Evolutionary conservation across 2,329 filamentous ascomycete genomes (phyloP), one percentile per base, ranked within the genome.

Genomic region (Fusarium nodosum): DNA sequence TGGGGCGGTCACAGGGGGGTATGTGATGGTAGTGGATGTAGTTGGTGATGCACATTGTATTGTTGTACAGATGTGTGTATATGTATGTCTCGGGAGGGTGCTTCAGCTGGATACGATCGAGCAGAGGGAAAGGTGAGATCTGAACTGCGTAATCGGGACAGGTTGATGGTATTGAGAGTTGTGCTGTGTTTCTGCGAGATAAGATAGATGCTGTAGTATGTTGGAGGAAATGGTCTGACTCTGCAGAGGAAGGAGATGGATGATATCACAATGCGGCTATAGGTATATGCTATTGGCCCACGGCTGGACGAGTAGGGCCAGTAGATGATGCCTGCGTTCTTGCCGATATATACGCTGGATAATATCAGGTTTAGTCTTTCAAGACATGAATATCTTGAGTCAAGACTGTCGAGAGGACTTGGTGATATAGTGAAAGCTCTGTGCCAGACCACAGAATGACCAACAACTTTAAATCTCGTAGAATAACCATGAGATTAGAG

Each of bases 11-110:
- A 69, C 83, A 86, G 8, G 83, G 81, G 26, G 78, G 73, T 31
- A 81, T 69, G 68, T 85, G 85, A 72, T 87, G 85, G 73, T 85
- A 81, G 71, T 87, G 84, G 42, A 85, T 77, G 70, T 83, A 83
- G 66, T 83, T 82, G 75, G 82, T 83, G 63, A 78, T 81, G 69
- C 85, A 87, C 85, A 87, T 87, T n/a, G 58, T 34, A 52, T 36
- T 47, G 68, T 74, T 41, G 59, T 54, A 73, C 57, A 61, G 26
- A 57, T 57, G 62, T 55, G 48, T 39, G n/a, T 28, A 36, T 34
- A 45, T n/a, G 53, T 36, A 68, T 73, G 73, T 76, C 74, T 74
- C 69, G 71, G 74, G 58, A 72, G 53, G 52, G 46, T 56, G 62
- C 66, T 56, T 59, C 68, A 68, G 69, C 66, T 70, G 51, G 24